Conservation (phyloP, 352 stramenopile genomes). For the Plasmopara muralis region DNA sequence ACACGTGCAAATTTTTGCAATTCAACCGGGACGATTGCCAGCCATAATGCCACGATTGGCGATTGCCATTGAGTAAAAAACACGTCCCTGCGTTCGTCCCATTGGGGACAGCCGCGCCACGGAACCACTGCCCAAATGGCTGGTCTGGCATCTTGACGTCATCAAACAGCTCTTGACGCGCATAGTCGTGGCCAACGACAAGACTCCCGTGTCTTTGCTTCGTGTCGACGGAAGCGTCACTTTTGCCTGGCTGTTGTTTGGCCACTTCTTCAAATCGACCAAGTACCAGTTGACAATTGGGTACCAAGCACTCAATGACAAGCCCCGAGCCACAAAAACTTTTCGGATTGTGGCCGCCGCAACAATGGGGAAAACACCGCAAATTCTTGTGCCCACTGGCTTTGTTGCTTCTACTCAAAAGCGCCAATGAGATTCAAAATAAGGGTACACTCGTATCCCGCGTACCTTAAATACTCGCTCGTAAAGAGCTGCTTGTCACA, state of each 20-base stretch:
- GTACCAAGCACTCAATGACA: constrained; percentile 55
- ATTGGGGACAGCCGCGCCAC: constrained; percentile 36
- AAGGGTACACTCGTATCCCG: not conserved
- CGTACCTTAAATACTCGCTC: constrained; percentile 61
- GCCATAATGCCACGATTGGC: constrained; percentile 82
- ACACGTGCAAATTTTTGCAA: constrained; percentile 80
- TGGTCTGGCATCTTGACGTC: constrained; percentile 77
- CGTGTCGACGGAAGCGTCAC: constrained; percentile 19
- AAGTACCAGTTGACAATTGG: constrained; percentile 55
- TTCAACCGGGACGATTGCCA: constrained; percentile 82
- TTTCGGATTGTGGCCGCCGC: constrained; percentile 75
- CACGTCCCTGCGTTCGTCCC: constrained; percentile 15
- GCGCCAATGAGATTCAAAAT: not conserved
- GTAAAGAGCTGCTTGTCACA: constrained; percentile 73
- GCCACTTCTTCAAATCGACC: constrained; percentile 68
- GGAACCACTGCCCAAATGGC: constrained; percentile 70
- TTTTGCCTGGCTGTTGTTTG: constrained; percentile 23
- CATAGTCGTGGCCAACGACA: constrained; percentile 39
- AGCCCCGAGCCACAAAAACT: constrained; percentile 79
- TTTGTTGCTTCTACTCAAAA: constrained; percentile 67
- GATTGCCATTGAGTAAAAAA: constrained; percentile 80
- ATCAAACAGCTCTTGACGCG: constrained; percentile 50
- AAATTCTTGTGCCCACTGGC: constrained; percentile 80
- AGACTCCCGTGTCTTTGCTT: constrained; percentile 28
- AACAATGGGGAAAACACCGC: constrained; percentile 80